phyloP scores from a whole-genome alignment of 2,329 filamentous ascomycete species.

The Diaporthe australafricana region DNA sequence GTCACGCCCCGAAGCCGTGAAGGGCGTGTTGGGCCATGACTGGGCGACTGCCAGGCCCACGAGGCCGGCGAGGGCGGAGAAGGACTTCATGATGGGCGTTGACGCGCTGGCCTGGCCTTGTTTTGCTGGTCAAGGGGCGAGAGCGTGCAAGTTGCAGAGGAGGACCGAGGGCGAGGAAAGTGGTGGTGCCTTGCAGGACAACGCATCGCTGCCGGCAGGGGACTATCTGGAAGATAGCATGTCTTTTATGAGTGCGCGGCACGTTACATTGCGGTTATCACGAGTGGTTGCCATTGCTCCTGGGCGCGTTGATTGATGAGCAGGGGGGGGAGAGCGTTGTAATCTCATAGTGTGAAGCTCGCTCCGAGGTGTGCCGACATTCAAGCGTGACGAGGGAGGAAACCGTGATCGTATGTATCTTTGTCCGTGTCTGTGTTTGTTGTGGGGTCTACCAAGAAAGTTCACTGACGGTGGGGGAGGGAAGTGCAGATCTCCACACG shows the following conservation, averaged over 20 bases:
- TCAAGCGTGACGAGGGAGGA: neutral
- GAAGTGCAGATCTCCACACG: conserved; percentile 6
- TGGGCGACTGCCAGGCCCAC: conserved; percentile 22
- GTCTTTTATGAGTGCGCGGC: conserved; percentile 15
- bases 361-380: conserved; percentile 25
- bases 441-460: conserved; percentile 14
- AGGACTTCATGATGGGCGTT: conserved; percentile 23
- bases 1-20: conserved; percentile 38
- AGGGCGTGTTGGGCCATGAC: conserved; percentile 38
- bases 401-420: neutral
- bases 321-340: conserved; percentile 12
- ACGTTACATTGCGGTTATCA: conserved; percentile 19
- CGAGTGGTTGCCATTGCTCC: conserved; percentile 9
- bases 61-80: conserved; percentile 14
- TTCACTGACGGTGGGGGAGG: neutral
- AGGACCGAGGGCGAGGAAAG: neutral
- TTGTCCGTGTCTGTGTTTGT: neutral
- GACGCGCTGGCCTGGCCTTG: neutral
- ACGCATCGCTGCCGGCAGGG: neutral
- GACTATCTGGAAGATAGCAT: conserved; percentile 1
- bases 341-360: neutral
- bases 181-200: conserved; percentile 5
- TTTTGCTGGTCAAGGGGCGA: neutral
- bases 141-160: neutral
- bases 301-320: neutral